phyloP scores from a whole-genome alignment of 129 eudicot species.

The Erigeron canadensis region DNA sequence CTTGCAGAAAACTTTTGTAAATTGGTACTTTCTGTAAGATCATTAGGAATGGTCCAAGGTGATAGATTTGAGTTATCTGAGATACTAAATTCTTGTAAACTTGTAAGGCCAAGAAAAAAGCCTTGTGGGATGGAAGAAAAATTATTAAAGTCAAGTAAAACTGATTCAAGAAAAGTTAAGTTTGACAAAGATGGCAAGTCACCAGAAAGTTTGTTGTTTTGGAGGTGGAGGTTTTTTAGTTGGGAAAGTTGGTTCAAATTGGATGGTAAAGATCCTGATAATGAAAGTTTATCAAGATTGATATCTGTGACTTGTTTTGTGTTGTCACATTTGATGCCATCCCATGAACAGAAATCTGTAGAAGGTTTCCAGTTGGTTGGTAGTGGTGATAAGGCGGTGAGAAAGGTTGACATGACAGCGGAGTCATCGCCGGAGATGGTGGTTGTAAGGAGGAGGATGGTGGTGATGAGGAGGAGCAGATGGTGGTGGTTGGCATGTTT shows the following conservation, averaged over 20 bases:
- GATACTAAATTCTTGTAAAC: conserved; percentile 37
- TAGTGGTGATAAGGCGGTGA: conserved; percentile 25
- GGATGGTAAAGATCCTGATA: conserved; percentile 50
- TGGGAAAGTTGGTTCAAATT: conserved; percentile 42
- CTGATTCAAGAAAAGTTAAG: conserved; percentile 33
- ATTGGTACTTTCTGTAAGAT: conserved; percentile 36
- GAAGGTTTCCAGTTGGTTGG: conserved; percentile 44
- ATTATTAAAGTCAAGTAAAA: conserved; percentile 36
- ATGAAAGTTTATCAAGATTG: conserved; percentile 38
- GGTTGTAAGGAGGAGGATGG: conserved; percentile 34
- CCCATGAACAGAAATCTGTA: conserved; percentile 48
- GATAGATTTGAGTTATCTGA: conserved; percentile 41
- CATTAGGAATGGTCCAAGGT: conserved; percentile 49
- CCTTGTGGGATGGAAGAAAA: conserved; percentile 48
- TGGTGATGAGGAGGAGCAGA: conserved; percentile 25
- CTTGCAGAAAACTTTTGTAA: conserved; percentile 42
- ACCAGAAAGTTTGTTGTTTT: conserved; percentile 49
- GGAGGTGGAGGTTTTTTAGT: conserved; percentile 45
- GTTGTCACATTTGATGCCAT: conserved; percentile 43
- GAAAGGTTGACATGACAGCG: conserved; percentile 40
- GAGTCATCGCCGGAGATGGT: conserved; percentile 42
- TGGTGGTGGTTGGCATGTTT: conserved; percentile 32
- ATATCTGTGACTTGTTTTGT: conserved; percentile 43
- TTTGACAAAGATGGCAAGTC: conserved; percentile 54
- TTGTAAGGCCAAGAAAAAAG: conserved; percentile 45